phyloP scores from a whole-genome alignment of 768 basidiomycete genomes.

The Lyophyllum semitale region DNA sequence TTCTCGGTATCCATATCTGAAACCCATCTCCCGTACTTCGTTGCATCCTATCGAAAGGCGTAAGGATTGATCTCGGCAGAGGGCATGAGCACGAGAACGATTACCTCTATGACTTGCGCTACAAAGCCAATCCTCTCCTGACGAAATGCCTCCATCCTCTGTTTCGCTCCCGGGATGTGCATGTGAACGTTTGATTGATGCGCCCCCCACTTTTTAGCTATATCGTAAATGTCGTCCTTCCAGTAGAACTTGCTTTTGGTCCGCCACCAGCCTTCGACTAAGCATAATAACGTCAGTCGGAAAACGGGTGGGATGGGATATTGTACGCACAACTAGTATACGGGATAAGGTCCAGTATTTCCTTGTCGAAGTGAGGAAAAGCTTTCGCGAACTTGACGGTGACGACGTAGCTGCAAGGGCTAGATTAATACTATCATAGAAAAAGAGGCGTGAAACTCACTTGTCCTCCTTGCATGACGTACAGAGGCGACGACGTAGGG shows the following conservation, averaged over 20 bases:
- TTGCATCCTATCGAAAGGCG: no score
- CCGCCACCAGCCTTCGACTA: slow-evolving; percentile 31
- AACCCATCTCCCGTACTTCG: no score
- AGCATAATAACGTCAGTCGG: not conserved
- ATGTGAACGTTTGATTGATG: slow-evolving; percentile 20
- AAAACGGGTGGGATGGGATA: not conserved
- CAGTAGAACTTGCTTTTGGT: slow-evolving; percentile 34
- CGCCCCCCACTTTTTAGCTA: slow-evolving; percentile 15
- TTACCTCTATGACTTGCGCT: slow-evolving; percentile 5
- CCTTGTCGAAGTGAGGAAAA: slow-evolving; percentile 28
- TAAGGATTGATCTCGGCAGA: no score
- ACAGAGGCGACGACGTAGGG: slow-evolving; percentile 26
- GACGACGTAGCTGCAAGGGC: slow-evolving; percentile 24
- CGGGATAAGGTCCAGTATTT: slow-evolving; percentile 28
- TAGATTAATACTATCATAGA: not conserved
- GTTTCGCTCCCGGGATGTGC: slow-evolving; percentile 24
- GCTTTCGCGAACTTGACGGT: slow-evolving; percentile 20
- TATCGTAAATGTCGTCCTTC: slow-evolving; percentile 29
- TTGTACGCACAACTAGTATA: slow-evolving; percentile 29
- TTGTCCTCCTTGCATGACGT: slow-evolving; percentile 25
- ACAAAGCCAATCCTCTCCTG: slow-evolving; percentile 15
- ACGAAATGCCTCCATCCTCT: slow-evolving; percentile 26
- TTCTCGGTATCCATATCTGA: no score
- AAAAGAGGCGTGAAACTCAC: slow-evolving; percentile 16
- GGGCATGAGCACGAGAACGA: not conserved